Evolutionary conservation across 176 grass and related monocot genomes (phyloP).

Genomic region (Ensete glaucum): DNA sequence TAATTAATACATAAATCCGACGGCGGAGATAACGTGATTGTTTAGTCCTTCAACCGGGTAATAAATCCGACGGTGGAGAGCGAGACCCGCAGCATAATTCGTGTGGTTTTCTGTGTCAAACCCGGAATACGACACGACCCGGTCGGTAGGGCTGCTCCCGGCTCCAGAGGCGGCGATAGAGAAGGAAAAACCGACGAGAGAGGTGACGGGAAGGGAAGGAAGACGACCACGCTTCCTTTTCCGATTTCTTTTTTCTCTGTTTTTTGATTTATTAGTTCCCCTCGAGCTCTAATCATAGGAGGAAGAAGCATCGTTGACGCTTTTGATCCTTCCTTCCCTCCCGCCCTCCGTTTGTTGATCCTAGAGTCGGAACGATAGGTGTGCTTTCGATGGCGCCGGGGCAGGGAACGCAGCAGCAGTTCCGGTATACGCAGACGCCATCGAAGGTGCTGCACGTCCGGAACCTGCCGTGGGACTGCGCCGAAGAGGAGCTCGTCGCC

Average conservation of each 20-base stretch:
- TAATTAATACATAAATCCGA: too few relatives aligned
- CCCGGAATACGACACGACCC: too few relatives aligned
- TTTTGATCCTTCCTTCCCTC: background rate
- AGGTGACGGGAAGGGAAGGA: too few relatives aligned
- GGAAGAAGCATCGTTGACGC: background rate
- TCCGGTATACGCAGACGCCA: conserved; percentile 9
- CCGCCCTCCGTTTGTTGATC: background rate
- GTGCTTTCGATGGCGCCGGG: background rate
- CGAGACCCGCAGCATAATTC: background rate
- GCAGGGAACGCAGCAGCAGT: conserved; percentile 13
- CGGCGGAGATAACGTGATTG: too few relatives aligned
- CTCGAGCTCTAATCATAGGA: background rate
- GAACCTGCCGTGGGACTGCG: conserved; percentile 6
- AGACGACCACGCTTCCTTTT: too few relatives aligned
- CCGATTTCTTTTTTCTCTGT: background rate
- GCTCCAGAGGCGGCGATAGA: background rate
- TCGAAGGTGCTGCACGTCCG: conserved; percentile 9
- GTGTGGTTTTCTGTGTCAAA: too few relatives aligned
- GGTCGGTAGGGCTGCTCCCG: background rate
- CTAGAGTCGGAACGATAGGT: background rate
- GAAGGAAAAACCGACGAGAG: background rate
- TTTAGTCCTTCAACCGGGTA: background rate
- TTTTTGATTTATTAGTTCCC: background rate
- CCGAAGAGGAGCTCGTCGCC: conserved; percentile 2
- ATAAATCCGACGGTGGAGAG: background rate